Percentiles rank a stretch among this genome's conserved stretches.
Conservation (phyloP, 106 monocot species). For the Allium fistulosum region DNA sequence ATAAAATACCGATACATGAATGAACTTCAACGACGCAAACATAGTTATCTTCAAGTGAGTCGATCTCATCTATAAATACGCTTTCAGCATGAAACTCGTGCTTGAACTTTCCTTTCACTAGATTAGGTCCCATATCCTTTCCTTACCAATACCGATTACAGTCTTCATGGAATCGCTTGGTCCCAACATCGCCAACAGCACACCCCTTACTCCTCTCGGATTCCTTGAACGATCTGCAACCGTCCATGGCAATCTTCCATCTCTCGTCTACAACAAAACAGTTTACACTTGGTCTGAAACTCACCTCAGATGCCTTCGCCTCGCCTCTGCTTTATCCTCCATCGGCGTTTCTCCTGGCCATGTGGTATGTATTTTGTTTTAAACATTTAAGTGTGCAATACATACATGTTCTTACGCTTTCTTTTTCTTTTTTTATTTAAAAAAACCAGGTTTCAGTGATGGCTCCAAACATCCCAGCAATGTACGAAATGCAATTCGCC, state of each 20-base stretch:
- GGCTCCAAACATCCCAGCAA: conserved; percentile 38
- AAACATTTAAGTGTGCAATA: not conserved
- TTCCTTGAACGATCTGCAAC: conserved; percentile 51
- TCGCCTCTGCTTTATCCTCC: conserved; percentile 42
- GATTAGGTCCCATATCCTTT: not conserved
- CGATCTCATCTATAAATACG: too few species aligned
- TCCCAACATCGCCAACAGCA: conserved; percentile 47
- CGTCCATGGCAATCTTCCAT: conserved; percentile 46
- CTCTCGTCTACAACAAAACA: conserved; percentile 33
- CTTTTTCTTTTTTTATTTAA: too few species aligned
- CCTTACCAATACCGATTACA: not conserved
- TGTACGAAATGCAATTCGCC: conserved; percentile 76
- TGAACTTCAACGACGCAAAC: too few species aligned
- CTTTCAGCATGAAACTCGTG: too few species aligned
- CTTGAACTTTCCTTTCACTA: too few species aligned
- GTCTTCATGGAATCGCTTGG: conserved; percentile 30
- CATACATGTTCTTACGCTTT: too few species aligned
- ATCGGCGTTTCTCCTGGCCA: conserved; percentile 37
- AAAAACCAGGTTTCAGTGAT: conserved; percentile 21
- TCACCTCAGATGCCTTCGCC: conserved; percentile 51
- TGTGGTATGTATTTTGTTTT: conserved; percentile 10
- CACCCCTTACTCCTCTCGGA: conserved; percentile 44
- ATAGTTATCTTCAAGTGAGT: too few species aligned
- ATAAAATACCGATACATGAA: too few species aligned
- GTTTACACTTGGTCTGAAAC: conserved; percentile 71